These are phyloP conservation scores for Leucocoprinus birnbaumii DNA, from an alignment of 768 basidiomycete genomes.

Conservation along the genomic window DNA sequence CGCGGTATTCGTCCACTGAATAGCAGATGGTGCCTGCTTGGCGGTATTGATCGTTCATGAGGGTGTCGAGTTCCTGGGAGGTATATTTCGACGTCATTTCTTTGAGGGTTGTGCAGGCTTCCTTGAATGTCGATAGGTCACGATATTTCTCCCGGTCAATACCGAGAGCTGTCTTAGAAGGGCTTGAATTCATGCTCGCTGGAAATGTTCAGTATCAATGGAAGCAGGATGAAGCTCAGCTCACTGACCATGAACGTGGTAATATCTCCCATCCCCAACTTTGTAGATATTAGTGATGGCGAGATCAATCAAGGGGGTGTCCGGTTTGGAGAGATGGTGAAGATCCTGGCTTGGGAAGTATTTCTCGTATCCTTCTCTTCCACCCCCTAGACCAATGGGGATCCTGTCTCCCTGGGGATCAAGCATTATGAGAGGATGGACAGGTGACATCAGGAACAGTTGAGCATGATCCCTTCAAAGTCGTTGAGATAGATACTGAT, in stretches of 20 bases:
- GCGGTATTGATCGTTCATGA: conserved; percentile 21
- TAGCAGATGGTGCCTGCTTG: conserved; percentile 23
- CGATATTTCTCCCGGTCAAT: conserved; percentile 5
- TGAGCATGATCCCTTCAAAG: conserved; percentile 19
- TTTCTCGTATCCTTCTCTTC: conserved; percentile 5
- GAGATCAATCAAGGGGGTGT: neutral
- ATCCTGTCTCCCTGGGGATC: conserved; percentile 15
- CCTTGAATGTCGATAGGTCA: neutral
- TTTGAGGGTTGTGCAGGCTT: conserved; percentile 12
- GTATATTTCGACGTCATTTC: conserved; percentile 12
- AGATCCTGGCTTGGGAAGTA: conserved; percentile 17
- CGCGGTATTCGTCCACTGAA: conserved; percentile 19
- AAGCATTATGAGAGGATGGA: conserved; percentile 9
- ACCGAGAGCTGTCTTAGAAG: conserved; percentile 10
- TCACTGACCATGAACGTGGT: conserved; percentile 20
- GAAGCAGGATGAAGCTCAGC: neutral
- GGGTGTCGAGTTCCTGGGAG: conserved; percentile 16
- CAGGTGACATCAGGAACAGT: conserved; percentile 16
- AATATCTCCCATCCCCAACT: conserved; percentile 22
- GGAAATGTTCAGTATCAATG: neutral
- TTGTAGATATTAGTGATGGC: conserved; percentile 23
- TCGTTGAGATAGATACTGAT: neutral
- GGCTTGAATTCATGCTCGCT: conserved; percentile 16
- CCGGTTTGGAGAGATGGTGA: conserved; percentile 4
- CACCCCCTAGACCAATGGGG: neutral